Conservation (phyloP, 441 rosid genomes). For the Corymbia citriodora region DNA sequence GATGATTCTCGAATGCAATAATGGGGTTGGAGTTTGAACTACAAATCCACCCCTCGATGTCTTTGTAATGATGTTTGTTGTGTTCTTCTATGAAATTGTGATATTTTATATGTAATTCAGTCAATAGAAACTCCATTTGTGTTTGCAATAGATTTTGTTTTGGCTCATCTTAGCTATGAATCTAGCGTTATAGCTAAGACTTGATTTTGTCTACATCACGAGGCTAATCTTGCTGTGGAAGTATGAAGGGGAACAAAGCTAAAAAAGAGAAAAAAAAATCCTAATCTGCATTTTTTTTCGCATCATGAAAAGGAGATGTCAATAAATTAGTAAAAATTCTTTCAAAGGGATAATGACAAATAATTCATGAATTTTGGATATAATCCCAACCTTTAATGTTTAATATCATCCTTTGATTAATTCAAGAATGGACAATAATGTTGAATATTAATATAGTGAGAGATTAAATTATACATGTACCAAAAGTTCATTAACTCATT, state of each 20-base stretch:
- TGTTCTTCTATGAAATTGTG: neutral
- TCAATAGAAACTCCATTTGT: neutral
- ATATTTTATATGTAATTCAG: neutral
- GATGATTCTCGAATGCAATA: neutral
- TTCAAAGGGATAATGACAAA: too few species aligned
- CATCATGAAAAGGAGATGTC: rapidly evolving
- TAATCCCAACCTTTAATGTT: too few species aligned
- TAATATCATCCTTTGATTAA: too few species aligned
- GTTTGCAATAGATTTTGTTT: neutral
- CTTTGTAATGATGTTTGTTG: neutral
- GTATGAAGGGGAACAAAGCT: neutral
- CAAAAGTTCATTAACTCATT: too few species aligned
- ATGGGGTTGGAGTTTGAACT: neutral
- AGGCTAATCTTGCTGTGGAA: neutral
- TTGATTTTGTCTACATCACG: neutral
- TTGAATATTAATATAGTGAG: too few species aligned
- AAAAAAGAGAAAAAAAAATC: neutral
- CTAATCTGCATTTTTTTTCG: neutral
- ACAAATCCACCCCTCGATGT: neutral
- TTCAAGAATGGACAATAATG: too few species aligned
- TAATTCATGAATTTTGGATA: too few species aligned
- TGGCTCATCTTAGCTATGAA: neutral
- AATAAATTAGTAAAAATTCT: neutral
- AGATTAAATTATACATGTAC: too few species aligned
- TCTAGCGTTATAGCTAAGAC: neutral